Evolutionary conservation across 2,329 filamentous ascomycete genomes (phyloP), one percentile per base, ranked within the genome.

Genomic region (Botrytis cinerea): DNA sequence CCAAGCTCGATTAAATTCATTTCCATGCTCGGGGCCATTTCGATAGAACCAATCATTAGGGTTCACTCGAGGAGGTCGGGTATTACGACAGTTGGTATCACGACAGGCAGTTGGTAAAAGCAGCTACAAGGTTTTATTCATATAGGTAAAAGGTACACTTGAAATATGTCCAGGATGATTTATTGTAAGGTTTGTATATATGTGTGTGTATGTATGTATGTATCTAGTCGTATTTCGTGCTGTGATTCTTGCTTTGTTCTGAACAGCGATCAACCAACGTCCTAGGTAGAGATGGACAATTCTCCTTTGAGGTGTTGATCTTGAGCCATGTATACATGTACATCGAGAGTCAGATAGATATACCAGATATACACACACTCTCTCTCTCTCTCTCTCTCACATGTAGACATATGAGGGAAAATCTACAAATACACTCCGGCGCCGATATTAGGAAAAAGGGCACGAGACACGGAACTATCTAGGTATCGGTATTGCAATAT

Each of bases 391-490:
- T 28, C 28, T 28, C 28, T 28, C 28, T 28, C 28, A 1, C 28
- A 22, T 38, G 25, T 25, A 51, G 25, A 51, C 22, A 51, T n/a
- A 51, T n/a, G n/a, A 48, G 10, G 5, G 12, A 48, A 51, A 16
- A 66, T n/a, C 25, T 48, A 66, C 35, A n/a, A 8, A 38, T 38
- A n/a, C 1, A 51, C 18, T 35, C 40, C 40, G n/a, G 9, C 20
- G 35, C 62, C 62, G 38, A 46, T 35, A 35, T 46, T 64, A 32
- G 43, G 43, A 32, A 46, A 62, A 46, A 46, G 46, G 62, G 62
- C 40, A 64, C 61, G n/a, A 63, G 61, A 63, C 61, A 63, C 40
- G 25, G 38, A 63, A 45, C 61, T 32, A 14, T n/a, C 48, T 54
- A n/a, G 48, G 48, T 54, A 32, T 32, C 4, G 35, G 35, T 0